These are phyloP conservation scores for Pythium sukuiense DNA, from an alignment of 352 stramenopile genomes.

Conservation along the genomic window DNA sequence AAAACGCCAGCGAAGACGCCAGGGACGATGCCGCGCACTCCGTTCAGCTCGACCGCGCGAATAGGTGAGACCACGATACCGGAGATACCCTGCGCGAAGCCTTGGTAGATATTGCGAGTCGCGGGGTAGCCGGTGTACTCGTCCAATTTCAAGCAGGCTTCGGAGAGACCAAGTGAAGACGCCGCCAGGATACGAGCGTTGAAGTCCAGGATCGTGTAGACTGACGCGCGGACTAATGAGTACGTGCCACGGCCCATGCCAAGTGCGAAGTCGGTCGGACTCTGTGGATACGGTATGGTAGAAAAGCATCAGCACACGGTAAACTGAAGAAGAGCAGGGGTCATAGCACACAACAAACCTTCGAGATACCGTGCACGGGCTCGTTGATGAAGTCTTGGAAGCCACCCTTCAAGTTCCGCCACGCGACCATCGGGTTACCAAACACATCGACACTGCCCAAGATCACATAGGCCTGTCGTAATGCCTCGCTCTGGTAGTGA, in stretches of 20 bases:
- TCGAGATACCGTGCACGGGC: conserved; percentile 71
- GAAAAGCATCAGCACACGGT: neutral
- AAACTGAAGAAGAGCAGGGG: neutral
- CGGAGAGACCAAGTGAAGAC: conserved; percentile 75
- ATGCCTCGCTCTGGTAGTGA: conserved; percentile 87
- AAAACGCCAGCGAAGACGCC: conserved; percentile 78
- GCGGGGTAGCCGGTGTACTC: conserved; percentile 87
- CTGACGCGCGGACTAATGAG: conserved; percentile 78
- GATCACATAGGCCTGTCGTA: conserved; percentile 87
- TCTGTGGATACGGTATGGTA: conserved; percentile 28
- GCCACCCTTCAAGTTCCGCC: conserved; percentile 78
- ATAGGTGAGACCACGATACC: conserved; percentile 84
- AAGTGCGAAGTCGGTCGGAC: conserved; percentile 74
- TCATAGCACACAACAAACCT: conserved; percentile 30
- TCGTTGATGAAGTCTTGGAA: conserved; percentile 87
- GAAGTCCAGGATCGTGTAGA: conserved; percentile 89
- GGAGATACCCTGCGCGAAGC: conserved; percentile 81
- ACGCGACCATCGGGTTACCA: conserved; percentile 88
- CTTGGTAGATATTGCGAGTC: conserved; percentile 87
- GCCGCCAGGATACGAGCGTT: conserved; percentile 85
- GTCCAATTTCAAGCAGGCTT: conserved; percentile 85
- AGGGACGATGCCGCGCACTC: conserved; percentile 70
- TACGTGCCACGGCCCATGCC: conserved; percentile 79
- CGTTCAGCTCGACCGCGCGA: conserved; percentile 78
- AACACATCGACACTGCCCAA: conserved; percentile 86